Base-by-base conservation (phyloP, 2,329 filamentous ascomycete species). In the Fusarium scirpi region DNA sequence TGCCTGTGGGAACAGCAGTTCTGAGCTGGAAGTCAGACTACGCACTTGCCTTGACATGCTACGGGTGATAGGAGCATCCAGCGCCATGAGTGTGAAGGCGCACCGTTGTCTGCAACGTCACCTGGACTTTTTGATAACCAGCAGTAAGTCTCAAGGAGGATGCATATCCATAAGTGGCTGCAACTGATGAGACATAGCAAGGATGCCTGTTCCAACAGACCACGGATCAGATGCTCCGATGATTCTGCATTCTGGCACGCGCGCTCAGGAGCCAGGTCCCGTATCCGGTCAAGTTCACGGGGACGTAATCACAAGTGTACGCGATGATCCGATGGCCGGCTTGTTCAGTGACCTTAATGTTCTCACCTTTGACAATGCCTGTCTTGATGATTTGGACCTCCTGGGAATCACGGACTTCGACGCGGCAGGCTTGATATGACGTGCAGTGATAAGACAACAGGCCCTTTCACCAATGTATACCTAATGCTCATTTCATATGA, bases 51-150 rank as follows among this genome's bases (percentile, higher is more conserved):
- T 47, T 18, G 22, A 47, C 16, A 47, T 29, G 18, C 27, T 47
- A 29, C 25, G 27, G 11, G 45, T 18, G n/a, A 47, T 47, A 30
- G 45, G 45, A 29, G 25, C 45, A 29, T 29, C 45, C 12, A 47
- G 45, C n/a, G 45, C 45, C n/a, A 47, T 47, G 45, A 47, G 45
- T 47, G 27, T 47, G 16, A 47, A 47, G 25, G 45, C 45, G 27
- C 45, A 47, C 22, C 45, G 45, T 29, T 29, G 45, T 30, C 25
- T 47, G 18, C 48, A 60, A 27, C 58, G 58, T 30, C 48, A 60
- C 18, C 41, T 60, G 4, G 48, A 60, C 25, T 53, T 60, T 24
- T 34, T 60, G n/a, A 48, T 20, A 45, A 77, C 76, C 43, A 75
- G 76, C 30, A 24, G 74, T 67, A 8, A 11, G 11, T 55, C 29